Evolutionary conservation across 331 rosid species (phyloP), one percentile per base, ranked within the genome.

Genomic region (Cucumis variabilis): DNA sequence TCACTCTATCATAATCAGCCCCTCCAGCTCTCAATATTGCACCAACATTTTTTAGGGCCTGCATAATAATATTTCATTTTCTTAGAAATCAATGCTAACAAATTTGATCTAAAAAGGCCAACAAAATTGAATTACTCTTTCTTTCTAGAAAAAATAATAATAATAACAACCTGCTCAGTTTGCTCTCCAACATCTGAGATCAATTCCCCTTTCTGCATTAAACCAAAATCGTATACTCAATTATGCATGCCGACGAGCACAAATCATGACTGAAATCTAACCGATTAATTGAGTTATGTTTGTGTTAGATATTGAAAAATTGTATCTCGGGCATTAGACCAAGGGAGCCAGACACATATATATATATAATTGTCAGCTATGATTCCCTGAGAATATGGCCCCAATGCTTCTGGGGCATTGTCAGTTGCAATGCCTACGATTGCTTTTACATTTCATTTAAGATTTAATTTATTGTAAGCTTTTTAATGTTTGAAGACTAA

Each of bases 331-430:
- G 98, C 85, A 91, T 71, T 77, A 96, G 94, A 50, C 99, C 99
- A 41, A 96, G 97, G 60, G 92, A 93, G 21, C 99, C 99, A 9
- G 99, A 96, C 33, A 96, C 93, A 86, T 83, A 93, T 30, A 86
- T 83, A 93, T 30, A 96, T 78, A 58, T 88, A 83, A 88, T 96
- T 93, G 89, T 93, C 89, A 90, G 94, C 90, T 92, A 92, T 94
- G 89, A 93, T 94, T n/a, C 97, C 99, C 89, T 96, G 98, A 66
- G 99, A 96, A 89, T 96, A 96, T 12, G 97, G 98, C 0, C 98
- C 99, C 88, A 96, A 85, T 37, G 99, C 98, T 0, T 96, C 97
- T 0, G 98, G 98, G 48, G 99, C 99, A 77, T 90, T 89, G 23
- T 94, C 93, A 3, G 96, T 92, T 28, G 89, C 87, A 87, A 96